A percentile compares a stretch with the other conserved stretches of the same genome.
Conservation (phyloP, 352 stramenopile species). For the Globisporangium takayamanum region DNA sequence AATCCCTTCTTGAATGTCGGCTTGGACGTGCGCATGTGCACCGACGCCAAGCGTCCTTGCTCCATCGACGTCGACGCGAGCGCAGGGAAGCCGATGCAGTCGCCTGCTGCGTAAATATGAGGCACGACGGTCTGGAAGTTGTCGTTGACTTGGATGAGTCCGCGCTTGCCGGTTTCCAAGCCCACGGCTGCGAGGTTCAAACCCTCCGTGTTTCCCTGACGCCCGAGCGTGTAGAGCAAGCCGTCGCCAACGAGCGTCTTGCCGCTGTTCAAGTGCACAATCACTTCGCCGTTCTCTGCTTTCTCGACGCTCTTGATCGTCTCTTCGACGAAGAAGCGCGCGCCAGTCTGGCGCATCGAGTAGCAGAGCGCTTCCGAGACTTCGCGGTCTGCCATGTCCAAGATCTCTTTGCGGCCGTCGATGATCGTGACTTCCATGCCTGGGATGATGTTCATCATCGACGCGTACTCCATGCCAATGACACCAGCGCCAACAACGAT, state of each 20-base stretch:
- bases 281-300: slow-evolving; percentile 49
- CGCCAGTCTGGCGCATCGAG: slow-evolving; percentile 83
- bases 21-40: slow-evolving; percentile 80
- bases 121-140: slow-evolving; percentile 84
- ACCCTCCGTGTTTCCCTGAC: slow-evolving; percentile 85
- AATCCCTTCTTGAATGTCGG: slow-evolving; percentile 50
- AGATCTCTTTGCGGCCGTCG: slow-evolving; percentile 77
- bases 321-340: slow-evolving; percentile 82
- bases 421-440: slow-evolving; percentile 88
- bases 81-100: slow-evolving; percentile 87
- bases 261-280: slow-evolving; percentile 78
- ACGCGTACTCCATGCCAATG: slow-evolving; percentile 90
- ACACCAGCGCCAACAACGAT: slow-evolving; percentile 83
- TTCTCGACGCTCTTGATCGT: slow-evolving; percentile 75
- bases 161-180: slow-evolving; percentile 71
- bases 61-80: slow-evolving; percentile 90
- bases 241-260: slow-evolving; percentile 83
- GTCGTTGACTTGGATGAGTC: slow-evolving; percentile 80
- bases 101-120: slow-evolving; percentile 87
- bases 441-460: slow-evolving; percentile 89
- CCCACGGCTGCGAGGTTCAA: slow-evolving; percentile 78
- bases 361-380: slow-evolving; percentile 83
- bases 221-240: slow-evolving; percentile 82
- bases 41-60: slow-evolving; percentile 78
- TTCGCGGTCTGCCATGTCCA: slow-evolving; percentile 88